Evolutionary conservation across 2,329 filamentous ascomycete genomes (phyloP).

Genomic region (Microthyrium microscopicum): DNA sequence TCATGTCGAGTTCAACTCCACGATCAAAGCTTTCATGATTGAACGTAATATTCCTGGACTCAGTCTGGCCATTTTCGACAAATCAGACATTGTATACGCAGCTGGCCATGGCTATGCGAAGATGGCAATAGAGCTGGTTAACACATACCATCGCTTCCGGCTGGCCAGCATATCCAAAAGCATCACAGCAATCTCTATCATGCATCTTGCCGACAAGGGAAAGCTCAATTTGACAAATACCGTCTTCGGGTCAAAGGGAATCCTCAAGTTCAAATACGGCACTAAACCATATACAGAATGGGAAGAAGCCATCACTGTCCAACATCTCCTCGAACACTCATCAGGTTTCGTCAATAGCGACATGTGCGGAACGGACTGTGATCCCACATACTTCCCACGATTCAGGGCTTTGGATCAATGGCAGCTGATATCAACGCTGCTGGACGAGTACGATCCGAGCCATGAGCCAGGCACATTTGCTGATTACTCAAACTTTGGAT

Average conservation of each 20-base stretch:
- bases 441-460: constrained; percentile 4
- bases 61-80: constrained; percentile 5
- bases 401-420: constrained; percentile 5
- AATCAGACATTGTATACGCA: constrained; percentile 5
- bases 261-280: constrained; percentile 4
- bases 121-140: not conserved
- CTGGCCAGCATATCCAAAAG: constrained; percentile 7
- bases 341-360: constrained; percentile 5
- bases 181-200: constrained; percentile 7
- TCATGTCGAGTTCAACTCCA: constrained; percentile 3
- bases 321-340: constrained; percentile 7
- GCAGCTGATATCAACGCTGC: constrained; percentile 4
- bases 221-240: not conserved
- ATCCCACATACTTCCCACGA: constrained; percentile 3
- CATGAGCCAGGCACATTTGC: constrained; percentile 6
- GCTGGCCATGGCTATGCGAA: constrained; percentile 6
- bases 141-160: constrained; percentile 6
- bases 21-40: constrained; percentile 2
- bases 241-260: constrained; percentile 4
- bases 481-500: constrained; percentile 7
- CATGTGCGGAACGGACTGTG: constrained; percentile 4
- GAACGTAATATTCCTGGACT: constrained; percentile 5
- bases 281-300: constrained; percentile 4
- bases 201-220: constrained; percentile 5
- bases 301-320: constrained; percentile 6